Evolutionary conservation across 169 alveolate species (phyloP).

Genomic region (Eimeria necatrix): DNA sequence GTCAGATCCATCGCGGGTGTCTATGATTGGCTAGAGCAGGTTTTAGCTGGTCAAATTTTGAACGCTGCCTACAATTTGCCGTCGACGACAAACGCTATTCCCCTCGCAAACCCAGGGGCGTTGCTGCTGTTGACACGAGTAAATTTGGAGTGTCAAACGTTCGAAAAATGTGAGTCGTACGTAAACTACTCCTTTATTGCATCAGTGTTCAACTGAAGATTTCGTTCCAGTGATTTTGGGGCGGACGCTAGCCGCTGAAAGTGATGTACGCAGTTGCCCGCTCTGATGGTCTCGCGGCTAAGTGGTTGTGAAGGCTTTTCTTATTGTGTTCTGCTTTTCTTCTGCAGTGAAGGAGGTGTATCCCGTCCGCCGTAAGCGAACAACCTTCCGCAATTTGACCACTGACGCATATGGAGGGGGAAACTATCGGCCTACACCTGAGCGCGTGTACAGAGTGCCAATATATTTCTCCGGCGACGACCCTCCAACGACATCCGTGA

Average conservation of each 20-base stretch:
- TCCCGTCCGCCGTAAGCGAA: slow-evolving; percentile 60
- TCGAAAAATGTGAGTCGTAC: slow-evolving; percentile 16
- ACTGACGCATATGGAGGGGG: slow-evolving; percentile 46
- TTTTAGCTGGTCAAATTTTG: slow-evolving; percentile 63
- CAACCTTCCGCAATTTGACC: slow-evolving; percentile 39
- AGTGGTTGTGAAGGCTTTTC: too few relatives aligned
- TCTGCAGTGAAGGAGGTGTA: slow-evolving; percentile 28
- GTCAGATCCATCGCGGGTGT: slow-evolving; percentile 74
- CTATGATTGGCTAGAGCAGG: slow-evolving; percentile 81
- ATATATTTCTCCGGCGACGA: slow-evolving; percentile 44
- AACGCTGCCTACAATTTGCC: slow-evolving; percentile 77
- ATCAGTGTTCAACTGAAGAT: background rate
- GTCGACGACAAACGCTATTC: slow-evolving; percentile 56
- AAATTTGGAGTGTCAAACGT: slow-evolving; percentile 59
- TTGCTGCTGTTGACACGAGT: slow-evolving; percentile 49
- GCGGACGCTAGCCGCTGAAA: too few relatives aligned
- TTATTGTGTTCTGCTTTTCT: background rate
- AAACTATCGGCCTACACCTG: background rate
- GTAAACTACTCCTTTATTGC: background rate
- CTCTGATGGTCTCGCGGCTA: too few relatives aligned
- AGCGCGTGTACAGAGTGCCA: slow-evolving; percentile 68
- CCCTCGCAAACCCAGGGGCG: slow-evolving; percentile 80
- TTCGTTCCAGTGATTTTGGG: background rate
- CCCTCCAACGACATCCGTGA: background rate
- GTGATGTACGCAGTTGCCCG: too few relatives aligned